Conservation (phyloP, 1,284 basidiomycete genomes). For the Gomphus sp. region DNA sequence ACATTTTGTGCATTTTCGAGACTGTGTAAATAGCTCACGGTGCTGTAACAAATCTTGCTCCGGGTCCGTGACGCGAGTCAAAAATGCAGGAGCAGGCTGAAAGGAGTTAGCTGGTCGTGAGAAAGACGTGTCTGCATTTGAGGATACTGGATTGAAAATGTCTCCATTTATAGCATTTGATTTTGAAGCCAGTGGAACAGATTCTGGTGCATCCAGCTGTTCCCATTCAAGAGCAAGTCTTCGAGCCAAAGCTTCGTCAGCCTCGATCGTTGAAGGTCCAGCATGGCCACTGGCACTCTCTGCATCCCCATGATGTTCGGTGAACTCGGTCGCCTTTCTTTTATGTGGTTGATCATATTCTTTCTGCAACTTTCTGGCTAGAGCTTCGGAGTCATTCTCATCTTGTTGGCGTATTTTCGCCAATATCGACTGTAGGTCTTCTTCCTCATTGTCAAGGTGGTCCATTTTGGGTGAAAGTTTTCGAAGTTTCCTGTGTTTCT, state of each 20-base stretch:
- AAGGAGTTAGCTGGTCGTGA: neutral
- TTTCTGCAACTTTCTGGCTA: slow-evolving; percentile 26
- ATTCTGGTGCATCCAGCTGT: slow-evolving; percentile 12
- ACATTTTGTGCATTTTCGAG: slow-evolving; percentile 29
- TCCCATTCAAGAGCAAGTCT: slow-evolving; percentile 31
- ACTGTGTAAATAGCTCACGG: slow-evolving; percentile 25
- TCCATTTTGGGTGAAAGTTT: neutral
- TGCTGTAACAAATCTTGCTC: slow-evolving; percentile 23
- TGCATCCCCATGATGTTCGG: too few species aligned
- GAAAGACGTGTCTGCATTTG: too few species aligned
- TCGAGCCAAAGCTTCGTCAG: neutral
- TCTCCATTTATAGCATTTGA: neutral
- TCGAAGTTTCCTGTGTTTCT: neutral
- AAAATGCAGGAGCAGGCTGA: neutral
- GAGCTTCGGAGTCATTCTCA: slow-evolving; percentile 27
- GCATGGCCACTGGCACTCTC: too few species aligned
- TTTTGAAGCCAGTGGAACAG: neutral
- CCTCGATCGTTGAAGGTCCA: too few species aligned
- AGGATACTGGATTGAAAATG: too few species aligned
- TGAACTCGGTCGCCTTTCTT: slow-evolving; percentile 20
- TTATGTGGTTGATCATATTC: slow-evolving; percentile 25
- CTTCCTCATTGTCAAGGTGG: slow-evolving; percentile 27
- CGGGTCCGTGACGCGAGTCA: slow-evolving; percentile 13
- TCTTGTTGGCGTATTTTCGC: slow-evolving; percentile 34
- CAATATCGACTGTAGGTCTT: slow-evolving; percentile 30